phyloP scores from a whole-genome alignment of 495 filamentous ascomycete genomes.

The Aspergillus sparsus region DNA sequence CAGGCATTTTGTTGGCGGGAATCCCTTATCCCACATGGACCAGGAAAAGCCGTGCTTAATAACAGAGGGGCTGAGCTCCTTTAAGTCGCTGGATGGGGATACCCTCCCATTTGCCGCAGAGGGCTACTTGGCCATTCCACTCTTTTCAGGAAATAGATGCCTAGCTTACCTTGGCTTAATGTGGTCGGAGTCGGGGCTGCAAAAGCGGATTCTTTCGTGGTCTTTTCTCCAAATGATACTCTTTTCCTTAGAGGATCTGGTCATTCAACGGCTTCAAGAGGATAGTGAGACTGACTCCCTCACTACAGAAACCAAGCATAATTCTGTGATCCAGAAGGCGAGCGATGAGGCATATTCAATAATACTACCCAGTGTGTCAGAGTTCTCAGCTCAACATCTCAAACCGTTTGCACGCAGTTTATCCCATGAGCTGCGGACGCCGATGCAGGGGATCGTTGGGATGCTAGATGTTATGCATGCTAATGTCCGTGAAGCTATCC shows the following conservation, averaged over 20 bases:
- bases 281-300: conserved; percentile 40
- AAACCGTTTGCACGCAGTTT: conserved; percentile 78
- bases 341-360: conserved; percentile 37
- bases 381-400: conserved; percentile 61
- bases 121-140: conserved; percentile 70
- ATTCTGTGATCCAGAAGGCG: conserved; percentile 27
- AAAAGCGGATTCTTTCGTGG: conserved; percentile 62
- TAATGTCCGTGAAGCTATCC: conserved; percentile 69
- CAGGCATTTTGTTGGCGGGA: conserved; percentile 64
- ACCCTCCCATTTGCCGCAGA: conserved; percentile 61
- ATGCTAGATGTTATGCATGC: conserved; percentile 88
- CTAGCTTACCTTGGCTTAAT: conserved; percentile 75
- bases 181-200: conserved; percentile 66
- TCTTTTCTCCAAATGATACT: conserved; percentile 71
- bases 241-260: conserved; percentile 73
- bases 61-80: conserved; percentile 60
- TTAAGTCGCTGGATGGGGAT: conserved; percentile 63
- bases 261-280: conserved; percentile 60
- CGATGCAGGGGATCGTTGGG: conserved; percentile 83
- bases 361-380: conserved; percentile 25
- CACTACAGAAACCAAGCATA: conserved; percentile 23
- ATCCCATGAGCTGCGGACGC: conserved; percentile 78
- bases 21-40: conserved; percentile 69
- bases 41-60: conserved; percentile 75
- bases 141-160: conserved; percentile 69